Conservation (phyloP, 2,329 filamentous ascomycete genomes). For the Metarhizium brunneum region DNA sequence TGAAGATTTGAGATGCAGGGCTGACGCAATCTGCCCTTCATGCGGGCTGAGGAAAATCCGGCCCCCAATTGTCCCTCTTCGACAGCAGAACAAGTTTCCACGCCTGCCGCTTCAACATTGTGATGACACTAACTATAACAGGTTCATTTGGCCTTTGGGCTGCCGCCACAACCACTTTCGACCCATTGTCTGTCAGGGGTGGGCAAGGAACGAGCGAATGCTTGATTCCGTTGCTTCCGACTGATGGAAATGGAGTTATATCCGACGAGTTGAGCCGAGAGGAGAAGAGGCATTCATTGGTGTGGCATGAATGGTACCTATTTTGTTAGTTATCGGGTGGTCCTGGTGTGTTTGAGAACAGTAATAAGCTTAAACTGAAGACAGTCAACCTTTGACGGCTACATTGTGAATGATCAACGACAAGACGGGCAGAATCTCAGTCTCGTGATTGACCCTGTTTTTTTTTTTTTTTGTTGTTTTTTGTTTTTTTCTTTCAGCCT, state of each 20-base stretch:
- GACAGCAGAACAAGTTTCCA: no score
- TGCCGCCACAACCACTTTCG: neutral
- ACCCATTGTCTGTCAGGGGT: neutral
- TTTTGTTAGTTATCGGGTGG: neutral
- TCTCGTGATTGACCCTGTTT: no score
- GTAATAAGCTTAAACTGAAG: no score
- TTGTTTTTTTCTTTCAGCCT: no score
- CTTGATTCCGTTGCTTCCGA: neutral
- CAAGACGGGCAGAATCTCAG: no score
- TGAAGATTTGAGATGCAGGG: neutral
- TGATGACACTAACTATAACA: neutral
- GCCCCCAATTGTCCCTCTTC: no score
- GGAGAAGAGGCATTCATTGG: neutral
- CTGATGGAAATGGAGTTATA: neutral
- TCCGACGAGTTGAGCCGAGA: neutral
- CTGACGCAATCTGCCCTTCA: neutral
- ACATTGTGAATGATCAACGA: no score
- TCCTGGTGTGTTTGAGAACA: no score
- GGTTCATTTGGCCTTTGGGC: neutral
- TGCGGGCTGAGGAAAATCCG: neutral
- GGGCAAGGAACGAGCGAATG: neutral
- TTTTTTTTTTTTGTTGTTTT: no score
- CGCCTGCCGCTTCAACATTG: no score
- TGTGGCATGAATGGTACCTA: neutral
- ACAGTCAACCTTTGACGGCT: no score